These are phyloP conservation scores for Pestalotiopsis fici DNA, from an alignment of 2,329 filamentous ascomycete genomes.

Conservation along the genomic window DNA sequence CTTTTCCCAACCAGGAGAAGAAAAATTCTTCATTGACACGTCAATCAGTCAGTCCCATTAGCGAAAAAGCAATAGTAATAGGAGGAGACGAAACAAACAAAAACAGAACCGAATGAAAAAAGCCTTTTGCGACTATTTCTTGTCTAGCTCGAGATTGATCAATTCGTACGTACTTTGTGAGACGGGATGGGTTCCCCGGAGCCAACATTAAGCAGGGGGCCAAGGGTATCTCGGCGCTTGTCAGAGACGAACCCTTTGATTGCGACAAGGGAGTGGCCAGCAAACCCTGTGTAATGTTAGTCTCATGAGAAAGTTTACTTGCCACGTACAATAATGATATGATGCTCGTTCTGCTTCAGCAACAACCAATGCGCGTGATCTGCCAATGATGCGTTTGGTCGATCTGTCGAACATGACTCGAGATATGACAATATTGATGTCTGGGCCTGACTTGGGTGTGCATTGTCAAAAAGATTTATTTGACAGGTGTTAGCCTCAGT, in stretches of 20 bases:
- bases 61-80: slow-evolving; percentile 13
- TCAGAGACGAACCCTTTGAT: slow-evolving; percentile 14
- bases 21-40: slow-evolving; percentile 16
- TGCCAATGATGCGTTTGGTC: neutral
- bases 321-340: neutral
- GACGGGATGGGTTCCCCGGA: slow-evolving; percentile 24
- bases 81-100: neutral
- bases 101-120: neutral
- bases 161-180: slow-evolving; percentile 10
- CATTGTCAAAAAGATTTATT: neutral
- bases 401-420: too few relatives aligned
- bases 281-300: neutral
- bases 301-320: neutral
- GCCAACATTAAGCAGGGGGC: slow-evolving; percentile 13
- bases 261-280: neutral
- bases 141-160: slow-evolving; percentile 11
- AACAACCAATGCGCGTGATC: neutral
- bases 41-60: slow-evolving; percentile 4
- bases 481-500: neutral
- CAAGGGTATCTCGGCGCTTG: slow-evolving; percentile 19
- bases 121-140: neutral
- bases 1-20: neutral
- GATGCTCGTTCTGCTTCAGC: neutral
- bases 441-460: neutral
- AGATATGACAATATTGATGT: neutral